Evolutionary conservation across 305 asterid species (phyloP).

Genomic region (Stenogyne calaminthoides): DNA sequence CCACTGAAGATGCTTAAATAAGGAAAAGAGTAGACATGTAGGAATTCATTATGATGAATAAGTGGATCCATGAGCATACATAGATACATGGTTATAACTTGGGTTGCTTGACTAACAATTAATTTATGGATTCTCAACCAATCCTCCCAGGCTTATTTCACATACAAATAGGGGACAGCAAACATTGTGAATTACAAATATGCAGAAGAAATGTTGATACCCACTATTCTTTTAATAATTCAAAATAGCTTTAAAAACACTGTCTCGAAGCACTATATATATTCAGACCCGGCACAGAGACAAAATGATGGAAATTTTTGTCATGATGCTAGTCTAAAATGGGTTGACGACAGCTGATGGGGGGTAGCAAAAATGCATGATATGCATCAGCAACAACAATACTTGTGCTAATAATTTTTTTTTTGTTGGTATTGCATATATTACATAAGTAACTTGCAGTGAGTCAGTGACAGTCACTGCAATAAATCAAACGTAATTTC

Average conservation of each 20-base stretch:
- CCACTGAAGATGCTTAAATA: conserved; percentile 20
- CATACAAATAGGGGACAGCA: not conserved
- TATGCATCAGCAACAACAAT: conserved; percentile 11
- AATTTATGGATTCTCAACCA: not conserved
- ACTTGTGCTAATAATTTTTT: not conserved
- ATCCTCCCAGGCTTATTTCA: conserved; percentile 9
- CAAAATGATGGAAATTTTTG: not conserved
- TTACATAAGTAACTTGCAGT: conserved; percentile 5
- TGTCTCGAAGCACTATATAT: not conserved
- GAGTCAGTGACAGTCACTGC: not conserved
- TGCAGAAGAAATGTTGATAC: not conserved
- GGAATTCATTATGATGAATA: conserved; percentile 18
- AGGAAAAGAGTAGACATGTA: not conserved
- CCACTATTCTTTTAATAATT: not conserved
- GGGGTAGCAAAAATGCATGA: conserved; percentile 22
- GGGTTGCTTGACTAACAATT: not conserved
- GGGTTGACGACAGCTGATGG: not conserved
- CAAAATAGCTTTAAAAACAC: not conserved
- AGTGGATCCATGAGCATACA: conserved; percentile 1
- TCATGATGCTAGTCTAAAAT: conserved; percentile 8
- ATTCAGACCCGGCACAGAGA: not conserved
- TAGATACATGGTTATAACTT: not conserved
- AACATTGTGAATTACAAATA: not conserved
- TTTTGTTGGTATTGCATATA: not conserved
- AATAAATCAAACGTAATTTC: not conserved